Evolutionary conservation across 768 basidiomycete genomes (phyloP), one percentile per base, ranked within the genome.

Genomic region (Pisolithus orientalis): DNA sequence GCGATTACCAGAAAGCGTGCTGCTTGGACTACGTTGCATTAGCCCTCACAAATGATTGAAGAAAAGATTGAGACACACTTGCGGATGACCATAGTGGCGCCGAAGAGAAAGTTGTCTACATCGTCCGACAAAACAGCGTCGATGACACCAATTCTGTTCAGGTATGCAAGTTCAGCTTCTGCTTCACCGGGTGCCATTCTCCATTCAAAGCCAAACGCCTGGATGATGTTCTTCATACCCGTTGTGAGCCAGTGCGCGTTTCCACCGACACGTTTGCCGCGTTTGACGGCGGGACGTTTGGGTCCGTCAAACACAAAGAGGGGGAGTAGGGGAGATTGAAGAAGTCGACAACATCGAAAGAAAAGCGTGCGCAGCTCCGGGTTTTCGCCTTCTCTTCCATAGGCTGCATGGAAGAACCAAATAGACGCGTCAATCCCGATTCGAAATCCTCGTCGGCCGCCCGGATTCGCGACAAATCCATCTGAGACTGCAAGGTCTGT

Each of bases 291-390:
- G 3, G 93, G 93, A 55, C 94, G 80, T 54, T 84, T 80, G 0
- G 89, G 88, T 0, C 93, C 93, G 67, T 96, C 92, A 62, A 95
- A 96, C 4, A 95, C 89, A 65, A 95, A 94, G 11, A 96, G 77
- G 0, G 91, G 91, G 10, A 93, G 76, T 57, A 95, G 83, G 0
- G 93, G 91, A 5, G 83, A 77, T 51, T 77, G 79, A 66, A 90
- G 80, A 3, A 96, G 78, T 24, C 80, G 81, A 38, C 85, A 82
- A 65, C 90, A 91, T 43, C 89, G 86, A 67, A 92, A 94, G 73
- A 94, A 87, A 6, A 88, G 71, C 0, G 88, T 93, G 27, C 91
- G 75, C 8, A 94, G 74, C 50, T 90, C 87, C 7, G 92, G 92
- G 53, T 94, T 94, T 65, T 93, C 89, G 11, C 91, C 92, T 59